Evolutionary conservation across 345 rosid species (phyloP).

Genomic region (Eucalyptus curtisii): DNA sequence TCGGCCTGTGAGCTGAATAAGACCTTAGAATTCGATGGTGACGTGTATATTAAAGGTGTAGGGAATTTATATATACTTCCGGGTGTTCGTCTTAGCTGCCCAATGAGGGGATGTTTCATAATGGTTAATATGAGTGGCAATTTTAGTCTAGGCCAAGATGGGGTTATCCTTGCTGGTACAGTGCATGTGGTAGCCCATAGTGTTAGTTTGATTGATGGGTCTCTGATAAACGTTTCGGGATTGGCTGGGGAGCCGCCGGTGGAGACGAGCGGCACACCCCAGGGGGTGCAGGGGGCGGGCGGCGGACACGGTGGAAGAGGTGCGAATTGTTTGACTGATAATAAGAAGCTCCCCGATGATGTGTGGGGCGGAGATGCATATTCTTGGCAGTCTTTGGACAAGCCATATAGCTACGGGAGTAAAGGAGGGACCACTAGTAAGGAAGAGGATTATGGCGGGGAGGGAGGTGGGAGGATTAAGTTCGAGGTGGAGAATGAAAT

Average conservation of each 20-base stretch:
- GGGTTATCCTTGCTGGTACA: slow-evolving; percentile 23
- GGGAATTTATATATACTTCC: slow-evolving; percentile 35
- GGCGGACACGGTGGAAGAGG: slow-evolving; percentile 75
- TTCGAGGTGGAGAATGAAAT: slow-evolving; percentile 13
- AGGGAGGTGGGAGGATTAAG: slow-evolving; percentile 56
- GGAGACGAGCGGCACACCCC: slow-evolving; percentile 54
- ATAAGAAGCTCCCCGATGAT: slow-evolving; percentile 52
- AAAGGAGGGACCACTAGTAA: slow-evolving; percentile 60
- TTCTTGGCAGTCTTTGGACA: slow-evolving; percentile 51
- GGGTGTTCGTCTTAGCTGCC: slow-evolving; percentile 28
- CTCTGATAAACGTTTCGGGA: slow-evolving; percentile 34
- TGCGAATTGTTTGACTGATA: slow-evolving; percentile 49
- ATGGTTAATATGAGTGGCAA: slow-evolving; percentile 32
- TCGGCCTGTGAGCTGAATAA: slow-evolving; percentile 39
- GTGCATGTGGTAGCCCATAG: slow-evolving; percentile 26
- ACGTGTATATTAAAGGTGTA: slow-evolving; percentile 38
- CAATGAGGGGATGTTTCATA: slow-evolving; percentile 29
- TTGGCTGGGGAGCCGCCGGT: slow-evolving; percentile 54
- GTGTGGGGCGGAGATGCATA: slow-evolving; percentile 74
- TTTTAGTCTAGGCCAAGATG: slow-evolving; percentile 21
- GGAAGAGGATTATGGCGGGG: slow-evolving; percentile 51
- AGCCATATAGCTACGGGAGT: slow-evolving; percentile 64
- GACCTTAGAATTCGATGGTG: slow-evolving; percentile 17
- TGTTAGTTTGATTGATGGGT: slow-evolving; percentile 19
- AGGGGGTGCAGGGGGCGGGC: slow-evolving; percentile 47